phyloP scores from a whole-genome alignment of 2,329 filamentous ascomycete species.

The Aspergillus vadensis region DNA sequence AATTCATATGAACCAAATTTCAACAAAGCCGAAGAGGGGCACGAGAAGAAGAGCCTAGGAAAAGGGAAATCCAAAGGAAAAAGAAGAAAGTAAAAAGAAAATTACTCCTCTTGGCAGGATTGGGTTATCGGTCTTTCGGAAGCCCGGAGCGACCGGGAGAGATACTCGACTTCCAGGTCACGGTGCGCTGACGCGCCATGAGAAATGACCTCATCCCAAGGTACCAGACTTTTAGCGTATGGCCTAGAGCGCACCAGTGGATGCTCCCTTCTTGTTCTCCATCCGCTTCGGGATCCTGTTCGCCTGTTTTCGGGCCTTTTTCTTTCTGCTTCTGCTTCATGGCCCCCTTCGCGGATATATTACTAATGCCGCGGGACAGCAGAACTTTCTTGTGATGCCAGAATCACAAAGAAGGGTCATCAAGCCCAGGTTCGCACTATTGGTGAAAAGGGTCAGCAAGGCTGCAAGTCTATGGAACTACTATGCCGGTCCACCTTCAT shows the following conservation, averaged over 20 bases:
- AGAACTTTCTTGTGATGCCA: background rate
- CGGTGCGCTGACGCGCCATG: conserved; percentile 15
- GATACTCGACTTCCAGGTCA: conserved; percentile 17
- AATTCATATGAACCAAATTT: no score
- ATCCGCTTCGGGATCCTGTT: background rate
- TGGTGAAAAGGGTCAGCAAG: background rate
- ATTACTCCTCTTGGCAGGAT: background rate
- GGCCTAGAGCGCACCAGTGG: conserved; percentile 10
- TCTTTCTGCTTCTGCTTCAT: background rate
- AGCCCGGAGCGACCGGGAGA: conserved; percentile 19
- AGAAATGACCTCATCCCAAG: conserved; percentile 24
- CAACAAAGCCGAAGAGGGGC: background rate
- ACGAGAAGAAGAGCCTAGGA: background rate
- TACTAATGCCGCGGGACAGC: background rate
- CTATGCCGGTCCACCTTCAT: background rate
- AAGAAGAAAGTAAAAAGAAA: background rate
- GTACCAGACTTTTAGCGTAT: conserved; percentile 20
- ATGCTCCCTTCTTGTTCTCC: background rate
- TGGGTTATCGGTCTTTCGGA: conserved; percentile 17
- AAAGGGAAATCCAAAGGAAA: background rate
- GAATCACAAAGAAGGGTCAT: background rate
- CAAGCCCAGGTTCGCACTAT: background rate
- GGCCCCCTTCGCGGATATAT: background rate
- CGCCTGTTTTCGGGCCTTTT: conserved; percentile 3
- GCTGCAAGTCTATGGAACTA: background rate